Percentiles rank a stretch among this genome's conserved stretches.
Conservation (phyloP, 2,329 filamentous ascomycete genomes). For the Exserohilum rostratum region DNA sequence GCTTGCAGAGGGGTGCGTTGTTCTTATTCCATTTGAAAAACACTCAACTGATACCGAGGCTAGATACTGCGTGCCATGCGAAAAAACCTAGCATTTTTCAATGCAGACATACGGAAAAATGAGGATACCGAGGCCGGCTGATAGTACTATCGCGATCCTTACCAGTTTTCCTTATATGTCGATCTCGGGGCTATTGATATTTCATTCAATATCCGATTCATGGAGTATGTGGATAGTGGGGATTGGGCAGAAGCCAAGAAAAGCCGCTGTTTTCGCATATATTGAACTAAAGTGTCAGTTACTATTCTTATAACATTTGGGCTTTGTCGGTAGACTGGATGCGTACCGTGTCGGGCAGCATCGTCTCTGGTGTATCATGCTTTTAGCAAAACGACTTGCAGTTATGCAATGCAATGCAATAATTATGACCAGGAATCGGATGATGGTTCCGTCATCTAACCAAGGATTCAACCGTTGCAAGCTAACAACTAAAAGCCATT, state of each 20-base stretch:
- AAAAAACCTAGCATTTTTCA: constrained; percentile 6
- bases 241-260: background rate
- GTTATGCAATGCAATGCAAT: no score
- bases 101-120: background rate
- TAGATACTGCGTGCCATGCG: constrained; percentile 9
- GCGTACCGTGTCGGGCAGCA: no score
- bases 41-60: background rate
- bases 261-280: background rate
- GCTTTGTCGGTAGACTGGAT: background rate
- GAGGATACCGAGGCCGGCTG: background rate
- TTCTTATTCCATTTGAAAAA: background rate
- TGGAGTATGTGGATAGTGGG: background rate
- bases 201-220: background rate
- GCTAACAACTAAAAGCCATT: no score
- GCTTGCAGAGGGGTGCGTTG: constrained; percentile 4
- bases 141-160: background rate
- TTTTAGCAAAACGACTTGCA: no score
- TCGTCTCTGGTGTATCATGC: no score
- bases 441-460: no score
- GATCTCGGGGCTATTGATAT: background rate
- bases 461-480: no score
- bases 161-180: background rate
- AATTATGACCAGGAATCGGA: no score
- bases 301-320: background rate
- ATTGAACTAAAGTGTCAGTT: background rate